These are phyloP conservation scores for Prunus mira DNA, from an alignment of 306 rosid species.

Conservation along the genomic window DNA sequence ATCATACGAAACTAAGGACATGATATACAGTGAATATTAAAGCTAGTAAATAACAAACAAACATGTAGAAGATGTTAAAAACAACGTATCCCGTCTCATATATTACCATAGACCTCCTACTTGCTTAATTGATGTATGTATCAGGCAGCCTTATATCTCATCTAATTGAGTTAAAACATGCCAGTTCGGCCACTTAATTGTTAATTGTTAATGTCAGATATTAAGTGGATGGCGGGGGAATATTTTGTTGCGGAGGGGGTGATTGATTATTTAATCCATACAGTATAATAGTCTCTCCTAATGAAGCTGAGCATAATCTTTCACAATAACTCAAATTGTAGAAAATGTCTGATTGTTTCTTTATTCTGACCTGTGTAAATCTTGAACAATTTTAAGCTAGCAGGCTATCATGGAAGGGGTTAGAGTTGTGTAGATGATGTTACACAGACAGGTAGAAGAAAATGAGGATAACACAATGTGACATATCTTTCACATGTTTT, in stretches of 20 bases:
- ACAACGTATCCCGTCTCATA: not conserved
- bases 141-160: not conserved
- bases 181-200: not conserved
- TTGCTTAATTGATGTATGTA: not conserved
- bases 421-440: not conserved
- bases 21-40: not conserved
- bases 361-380: not conserved
- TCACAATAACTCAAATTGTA: not conserved
- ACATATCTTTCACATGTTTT: not conserved
- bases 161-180: not conserved
- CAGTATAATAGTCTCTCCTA: not conserved
- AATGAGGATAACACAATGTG: not conserved
- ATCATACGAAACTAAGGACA: not conserved
- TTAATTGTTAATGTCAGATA: not conserved
- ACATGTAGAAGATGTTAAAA: not conserved
- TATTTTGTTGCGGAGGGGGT: not conserved
- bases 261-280: not conserved
- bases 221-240: not conserved
- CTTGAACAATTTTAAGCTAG: not conserved
- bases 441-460: conserved; percentile 1
- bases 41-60: not conserved
- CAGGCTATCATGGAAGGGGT: not conserved
- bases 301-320: not conserved
- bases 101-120: not conserved
- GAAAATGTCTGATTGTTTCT: not conserved